Percentiles rank a stretch among this genome's conserved stretches.
phyloP scores from a whole-genome alignment of 163 green algal species.

The Chloromonas sp. region DNA sequence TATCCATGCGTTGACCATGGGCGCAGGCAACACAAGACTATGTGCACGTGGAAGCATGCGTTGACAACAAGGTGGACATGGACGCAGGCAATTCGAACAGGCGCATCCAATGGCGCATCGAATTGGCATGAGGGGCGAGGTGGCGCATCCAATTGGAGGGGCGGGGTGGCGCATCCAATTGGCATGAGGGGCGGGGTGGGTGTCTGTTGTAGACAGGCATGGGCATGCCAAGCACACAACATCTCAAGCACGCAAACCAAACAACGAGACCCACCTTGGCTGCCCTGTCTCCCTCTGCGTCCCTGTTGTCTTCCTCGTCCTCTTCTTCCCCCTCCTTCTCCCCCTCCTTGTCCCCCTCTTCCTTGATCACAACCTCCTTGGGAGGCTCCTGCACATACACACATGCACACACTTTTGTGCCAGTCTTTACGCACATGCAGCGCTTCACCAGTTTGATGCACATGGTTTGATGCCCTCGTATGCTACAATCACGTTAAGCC shows the following conservation, averaged over 20 bases:
- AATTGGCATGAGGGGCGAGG: neutral
- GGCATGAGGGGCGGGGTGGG: neutral
- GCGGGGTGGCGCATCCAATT: neutral
- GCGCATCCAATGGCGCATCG: neutral
- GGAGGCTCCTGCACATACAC: constrained; percentile 8
- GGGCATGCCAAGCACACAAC: neutral
- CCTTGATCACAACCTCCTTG: neutral
- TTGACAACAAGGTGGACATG: no score
- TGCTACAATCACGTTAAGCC: no score
- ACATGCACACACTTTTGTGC: neutral
- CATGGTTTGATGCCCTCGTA: neutral
- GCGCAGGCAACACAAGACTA: no score
- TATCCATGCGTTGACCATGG: neutral
- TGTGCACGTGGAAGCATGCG: no score
- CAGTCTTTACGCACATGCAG: neutral
- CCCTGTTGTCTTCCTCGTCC: constrained; percentile 6
- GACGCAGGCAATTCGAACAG: no score
- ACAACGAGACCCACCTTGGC: neutral
- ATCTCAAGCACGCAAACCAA: neutral
- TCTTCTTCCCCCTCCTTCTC: constrained; percentile 27
- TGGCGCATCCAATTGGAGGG: neutral
- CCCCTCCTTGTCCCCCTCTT: constrained; percentile 24
- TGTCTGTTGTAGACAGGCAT: neutral
- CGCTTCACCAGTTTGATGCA: neutral
- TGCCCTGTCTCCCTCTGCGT: constrained; percentile 26